Evolutionary conservation across 441 rosid genomes (phyloP), one percentile per base, ranked within the genome.

Genomic region (Cnidoscolus chayamansa): DNA sequence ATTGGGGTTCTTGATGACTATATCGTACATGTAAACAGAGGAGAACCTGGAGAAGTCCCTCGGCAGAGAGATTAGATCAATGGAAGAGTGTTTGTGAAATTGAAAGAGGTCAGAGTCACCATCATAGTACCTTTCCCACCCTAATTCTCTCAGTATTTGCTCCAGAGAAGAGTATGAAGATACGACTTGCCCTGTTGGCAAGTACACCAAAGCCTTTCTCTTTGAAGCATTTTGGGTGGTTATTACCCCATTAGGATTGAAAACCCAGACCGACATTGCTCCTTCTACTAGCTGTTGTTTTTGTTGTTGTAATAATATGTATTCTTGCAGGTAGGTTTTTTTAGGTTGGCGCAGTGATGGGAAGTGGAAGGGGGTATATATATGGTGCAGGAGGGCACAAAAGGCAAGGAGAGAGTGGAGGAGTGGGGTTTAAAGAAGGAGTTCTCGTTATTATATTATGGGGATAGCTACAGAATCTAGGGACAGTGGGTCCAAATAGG

Each of bases 41-140:
- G 67, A 84, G 82, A 94, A 94, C 86, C 63, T 92, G 74, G 89
- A 83, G 84, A 92, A 92, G 71, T 94, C 99, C 66, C 84, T 78
- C 0, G 99, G 98, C 56, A 94, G 96, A 4, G 99, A 92, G 73
- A 94, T 92, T 32, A 94, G 87, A 60, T 94, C 98, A 63, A 88
- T 88, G 70, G 99, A 92, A 47, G 92, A 83, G 19, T 75, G 92
- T 63, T 89, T 92, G 76, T 94, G 98, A 84, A 90, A 94, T 63
- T 92, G 98, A 58, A 86, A 78, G 54, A 92, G 88, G 48, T 90
- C 86, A 4, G 90, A 75, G 50, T 82, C 88, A 17, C 88, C 88
- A 0, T 73, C 87, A 32, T 82, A 82, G 81, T 92, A 92, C 89
- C 96, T 87, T 66, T 92, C 98, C 99, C 99, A 94, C 0, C 99